Evolutionary conservation across 2,329 filamentous ascomycete genomes (phyloP), one percentile per base, ranked within the genome.

Genomic region (Ophiostoma ips): DNA sequence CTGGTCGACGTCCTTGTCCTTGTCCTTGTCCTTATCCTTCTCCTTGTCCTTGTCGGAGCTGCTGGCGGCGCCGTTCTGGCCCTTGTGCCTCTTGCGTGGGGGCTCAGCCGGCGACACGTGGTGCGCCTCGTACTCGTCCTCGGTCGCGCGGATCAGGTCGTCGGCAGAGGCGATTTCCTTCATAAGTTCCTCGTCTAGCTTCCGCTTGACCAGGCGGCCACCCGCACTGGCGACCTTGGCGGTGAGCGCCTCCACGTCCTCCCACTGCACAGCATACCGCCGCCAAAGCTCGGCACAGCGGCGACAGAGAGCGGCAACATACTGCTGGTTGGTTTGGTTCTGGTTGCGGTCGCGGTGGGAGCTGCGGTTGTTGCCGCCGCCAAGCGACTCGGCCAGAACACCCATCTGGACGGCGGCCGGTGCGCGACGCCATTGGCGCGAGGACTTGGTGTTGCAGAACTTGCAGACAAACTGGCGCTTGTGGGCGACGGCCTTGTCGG

Each of bases 241-340:
- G 36, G 83, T 79, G 35, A 95, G 77, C 59, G 96, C 90, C 38
- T 96, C 92, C 13, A 88, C 76, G 57, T 94, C 87, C 64, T 96
- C 92, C 81, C 87, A 98, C 57, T 94, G 87, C 54, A 98, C 87
- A 15, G 84, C 90, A 64, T 98, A 98, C 56, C 90, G 86, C 46
- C 92, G 83, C 92, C 92, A 98, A 9, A 98, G 71, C 59, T 92
- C 82, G 24, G 89, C 89, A 61, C 92, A 98, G 53, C 90, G 81
- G 52, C 88, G 76, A 63, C 92, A 98, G 5, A 98, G 75, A 3
- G 90, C 89, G 46, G 89, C 76, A 16, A 94, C 77, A 34, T 84
- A 79, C 58, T 84, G 79, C 50, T 54, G 52, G 16, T 21, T 50
- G 38, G 43, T 54, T 37, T 52, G 52, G 28, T 44, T 46, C 15